A percentile compares a stretch with the other conserved stretches of the same genome.
Evolutionary conservation across 768 basidiomycete species (phyloP).

Genomic region (Termitomyces sp.): DNA sequence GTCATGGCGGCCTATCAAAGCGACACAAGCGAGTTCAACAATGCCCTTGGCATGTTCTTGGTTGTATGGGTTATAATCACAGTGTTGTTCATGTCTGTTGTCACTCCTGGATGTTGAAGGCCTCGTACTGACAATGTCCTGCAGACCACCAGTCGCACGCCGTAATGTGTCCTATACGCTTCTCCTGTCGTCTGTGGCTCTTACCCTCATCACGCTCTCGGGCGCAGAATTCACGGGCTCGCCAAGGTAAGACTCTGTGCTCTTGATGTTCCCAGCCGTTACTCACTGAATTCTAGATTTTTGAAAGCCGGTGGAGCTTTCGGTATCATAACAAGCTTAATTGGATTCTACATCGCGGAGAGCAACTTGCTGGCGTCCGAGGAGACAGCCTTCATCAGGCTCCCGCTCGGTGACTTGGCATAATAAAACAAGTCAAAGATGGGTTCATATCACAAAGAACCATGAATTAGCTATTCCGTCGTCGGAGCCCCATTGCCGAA

Average conservation of each 20-base stretch:
- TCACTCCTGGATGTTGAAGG: background rate
- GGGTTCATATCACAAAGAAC: background rate
- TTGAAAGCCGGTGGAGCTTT: constrained; percentile 22
- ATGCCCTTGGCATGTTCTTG: constrained; percentile 66
- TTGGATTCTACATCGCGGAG: constrained; percentile 26
- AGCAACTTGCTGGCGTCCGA: constrained; percentile 25
- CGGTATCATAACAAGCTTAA: constrained; percentile 24
- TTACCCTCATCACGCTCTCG: constrained; percentile 22
- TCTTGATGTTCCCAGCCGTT: background rate
- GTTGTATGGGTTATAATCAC: constrained; percentile 65
- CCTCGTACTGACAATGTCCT: background rate
- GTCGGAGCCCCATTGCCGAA: background rate
- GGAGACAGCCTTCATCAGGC: constrained; percentile 18
- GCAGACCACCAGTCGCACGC: constrained; percentile 19
- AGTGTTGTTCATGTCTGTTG: constrained; percentile 49
- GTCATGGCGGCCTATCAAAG: constrained; percentile 43
- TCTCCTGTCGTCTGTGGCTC: constrained; percentile 17
- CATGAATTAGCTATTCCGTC: background rate
- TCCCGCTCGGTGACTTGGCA: constrained; percentile 19
- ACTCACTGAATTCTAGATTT: constrained; percentile 7
- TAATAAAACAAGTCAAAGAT: background rate
- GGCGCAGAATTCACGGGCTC: background rate
- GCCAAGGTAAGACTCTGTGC: constrained; percentile 8
- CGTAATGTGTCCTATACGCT: constrained; percentile 19
- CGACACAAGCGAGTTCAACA: constrained; percentile 30